Percentiles rank a stretch among this genome's conserved stretches.
phyloP scores from a whole-genome alignment of 2,329 filamentous ascomycete genomes.

The Beauveria scarabaeidicola region DNA sequence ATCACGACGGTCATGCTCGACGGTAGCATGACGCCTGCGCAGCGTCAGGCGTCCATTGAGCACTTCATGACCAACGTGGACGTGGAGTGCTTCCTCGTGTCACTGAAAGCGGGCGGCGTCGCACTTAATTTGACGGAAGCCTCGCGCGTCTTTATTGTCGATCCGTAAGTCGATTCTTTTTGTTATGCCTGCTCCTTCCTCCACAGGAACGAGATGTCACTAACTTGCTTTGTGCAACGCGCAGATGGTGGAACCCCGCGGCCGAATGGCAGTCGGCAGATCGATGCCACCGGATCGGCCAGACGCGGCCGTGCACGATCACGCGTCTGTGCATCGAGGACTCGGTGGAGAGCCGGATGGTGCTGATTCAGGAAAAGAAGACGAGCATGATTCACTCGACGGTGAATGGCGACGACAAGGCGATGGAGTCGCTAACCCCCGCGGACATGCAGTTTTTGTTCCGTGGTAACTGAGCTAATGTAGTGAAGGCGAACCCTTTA shows the following conservation, averaged over 20 bases:
- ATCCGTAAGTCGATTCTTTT: constrained; percentile 58
- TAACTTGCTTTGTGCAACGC: constrained; percentile 16
- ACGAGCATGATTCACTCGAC: constrained; percentile 96
- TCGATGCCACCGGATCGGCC: constrained; percentile 87
- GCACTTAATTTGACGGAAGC: constrained; percentile 93
- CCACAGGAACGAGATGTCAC: neutral
- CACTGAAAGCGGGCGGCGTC: constrained; percentile 90
- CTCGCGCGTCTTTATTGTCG: constrained; percentile 88
- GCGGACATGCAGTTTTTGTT: constrained; percentile 97
- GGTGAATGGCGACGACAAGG: constrained; percentile 84
- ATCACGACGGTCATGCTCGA: constrained; percentile 98
- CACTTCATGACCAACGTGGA: constrained; percentile 94
- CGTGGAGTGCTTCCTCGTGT: constrained; percentile 93
- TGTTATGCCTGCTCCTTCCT: too few relatives aligned
- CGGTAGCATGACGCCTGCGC: constrained; percentile 90
- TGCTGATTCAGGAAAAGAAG: constrained; percentile 96
- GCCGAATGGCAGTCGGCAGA: constrained; percentile 98
- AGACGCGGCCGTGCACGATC: constrained; percentile 87
- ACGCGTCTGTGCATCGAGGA: constrained; percentile 94
- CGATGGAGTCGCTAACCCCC: constrained; percentile 82
- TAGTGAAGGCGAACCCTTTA: neutral
- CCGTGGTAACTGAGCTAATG: constrained; percentile 38
- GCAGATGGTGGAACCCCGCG: constrained; percentile 98
- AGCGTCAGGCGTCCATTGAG: constrained; percentile 87
- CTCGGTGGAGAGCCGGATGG: constrained; percentile 91